Evolutionary conservation across 2,329 filamentous ascomycete genomes (phyloP).

Genomic region (Ascochyta koolunga): DNA sequence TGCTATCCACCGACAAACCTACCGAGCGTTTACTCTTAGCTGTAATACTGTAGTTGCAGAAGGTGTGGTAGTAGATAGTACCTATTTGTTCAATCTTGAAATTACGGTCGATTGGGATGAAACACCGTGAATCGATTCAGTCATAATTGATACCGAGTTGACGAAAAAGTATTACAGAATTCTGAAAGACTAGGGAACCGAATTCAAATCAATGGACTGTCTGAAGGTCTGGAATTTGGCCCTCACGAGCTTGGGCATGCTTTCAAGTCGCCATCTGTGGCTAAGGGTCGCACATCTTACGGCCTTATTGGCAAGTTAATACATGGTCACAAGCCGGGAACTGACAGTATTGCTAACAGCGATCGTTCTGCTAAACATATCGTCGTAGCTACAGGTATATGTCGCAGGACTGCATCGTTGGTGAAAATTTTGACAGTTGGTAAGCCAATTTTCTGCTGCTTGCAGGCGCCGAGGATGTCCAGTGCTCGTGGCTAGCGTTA

Average conservation of each 20-base stretch:
- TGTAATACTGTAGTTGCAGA: background rate
- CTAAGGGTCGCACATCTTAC: background rate
- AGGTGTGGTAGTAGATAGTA: background rate
- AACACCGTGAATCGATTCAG: background rate
- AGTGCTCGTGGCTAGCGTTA: background rate
- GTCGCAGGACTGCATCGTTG: background rate
- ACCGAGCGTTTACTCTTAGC: background rate
- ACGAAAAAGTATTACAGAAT: background rate
- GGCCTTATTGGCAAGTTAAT: background rate
- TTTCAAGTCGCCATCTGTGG: background rate
- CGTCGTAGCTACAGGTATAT: background rate
- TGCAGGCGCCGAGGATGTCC: background rate
- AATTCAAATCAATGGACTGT: background rate
- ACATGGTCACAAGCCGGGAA: background rate
- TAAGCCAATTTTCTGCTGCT: background rate
- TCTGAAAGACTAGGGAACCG: background rate
- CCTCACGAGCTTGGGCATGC: background rate
- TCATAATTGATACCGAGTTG: background rate
- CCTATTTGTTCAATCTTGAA: background rate
- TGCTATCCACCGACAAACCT: background rate
- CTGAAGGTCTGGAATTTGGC: background rate
- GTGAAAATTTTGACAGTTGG: background rate
- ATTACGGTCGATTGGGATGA: background rate
- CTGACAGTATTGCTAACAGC: too few species aligned
- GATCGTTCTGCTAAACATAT: too few species aligned